Conservation (phyloP, 2,329 filamentous ascomycete genomes). For the Arachnomyces sp. region DNA sequence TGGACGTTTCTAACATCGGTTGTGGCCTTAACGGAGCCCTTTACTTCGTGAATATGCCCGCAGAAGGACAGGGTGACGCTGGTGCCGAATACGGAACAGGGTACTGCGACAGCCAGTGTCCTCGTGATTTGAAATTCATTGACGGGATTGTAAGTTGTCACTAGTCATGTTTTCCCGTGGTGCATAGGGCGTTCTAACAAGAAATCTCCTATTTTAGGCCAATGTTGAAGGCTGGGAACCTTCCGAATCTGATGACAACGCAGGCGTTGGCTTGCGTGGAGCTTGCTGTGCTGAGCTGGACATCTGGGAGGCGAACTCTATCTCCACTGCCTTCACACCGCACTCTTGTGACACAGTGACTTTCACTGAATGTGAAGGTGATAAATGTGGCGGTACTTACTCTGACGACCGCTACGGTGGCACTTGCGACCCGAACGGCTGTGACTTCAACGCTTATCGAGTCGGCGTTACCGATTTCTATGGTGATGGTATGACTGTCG, state of each 20-base stretch:
- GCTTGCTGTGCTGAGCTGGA: constrained; percentile 57
- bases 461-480: constrained; percentile 53
- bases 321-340: constrained; percentile 52
- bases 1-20: constrained; percentile 54
- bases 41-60: constrained; percentile 49
- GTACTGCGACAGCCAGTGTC: constrained; percentile 50
- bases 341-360: constrained; percentile 47
- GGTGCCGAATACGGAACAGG: constrained; percentile 49
- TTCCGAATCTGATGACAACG: constrained; percentile 42
- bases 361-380: constrained; percentile 30
- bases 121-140: constrained; percentile 40
- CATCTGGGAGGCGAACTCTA: constrained; percentile 56
- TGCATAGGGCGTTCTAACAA: background rate
- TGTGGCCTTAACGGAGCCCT: constrained; percentile 61
- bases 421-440: constrained; percentile 55
- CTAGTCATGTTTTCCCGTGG: constrained; percentile 15
- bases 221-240: constrained; percentile 43
- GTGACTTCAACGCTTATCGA: constrained; percentile 58
- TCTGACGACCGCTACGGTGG: constrained; percentile 46
- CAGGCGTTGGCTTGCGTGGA: constrained; percentile 41
- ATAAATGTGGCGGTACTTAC: constrained; percentile 41
- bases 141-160: constrained; percentile 35
- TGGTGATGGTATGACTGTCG: constrained; percentile 46
- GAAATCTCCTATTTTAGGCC: constrained; percentile 23
- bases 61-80: constrained; percentile 22